phyloP scores from a whole-genome alignment of 768 basidiomycete species.

The Fibroporia radiculosa region DNA sequence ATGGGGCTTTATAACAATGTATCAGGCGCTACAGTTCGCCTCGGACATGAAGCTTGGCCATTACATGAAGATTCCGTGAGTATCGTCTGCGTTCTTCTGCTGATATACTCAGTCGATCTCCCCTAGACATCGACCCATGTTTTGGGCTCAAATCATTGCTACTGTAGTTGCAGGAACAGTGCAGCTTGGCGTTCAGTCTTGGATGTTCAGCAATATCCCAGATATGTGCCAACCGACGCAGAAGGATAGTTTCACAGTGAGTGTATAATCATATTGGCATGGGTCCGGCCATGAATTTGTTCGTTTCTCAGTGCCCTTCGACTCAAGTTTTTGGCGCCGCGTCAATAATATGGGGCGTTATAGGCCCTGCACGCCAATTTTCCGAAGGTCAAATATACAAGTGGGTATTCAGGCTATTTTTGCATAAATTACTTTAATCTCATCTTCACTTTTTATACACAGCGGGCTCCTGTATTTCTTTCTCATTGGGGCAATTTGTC shows the following conservation, averaged over 20 bases:
- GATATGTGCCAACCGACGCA: slow-evolving; percentile 50
- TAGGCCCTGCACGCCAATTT: slow-evolving; percentile 70
- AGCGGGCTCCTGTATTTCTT: slow-evolving; percentile 62
- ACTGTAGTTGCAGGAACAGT: slow-evolving; percentile 63
- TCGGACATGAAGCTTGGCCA: slow-evolving; percentile 74
- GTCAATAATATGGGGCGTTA: slow-evolving; percentile 66
- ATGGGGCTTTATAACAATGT: slow-evolving; percentile 67
- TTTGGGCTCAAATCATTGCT: slow-evolving; percentile 60
- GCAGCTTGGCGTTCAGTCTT: slow-evolving; percentile 69
- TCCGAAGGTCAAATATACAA: slow-evolving; percentile 56
- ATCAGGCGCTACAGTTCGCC: slow-evolving; percentile 61
- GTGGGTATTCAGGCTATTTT: slow-evolving; percentile 27
- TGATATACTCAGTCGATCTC: not conserved
- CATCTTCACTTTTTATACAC: slow-evolving; percentile 6
- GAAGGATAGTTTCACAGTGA: slow-evolving; percentile 48
- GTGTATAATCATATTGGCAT: not conserved
- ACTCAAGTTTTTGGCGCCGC: slow-evolving; percentile 76
- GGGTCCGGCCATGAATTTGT: not conserved
- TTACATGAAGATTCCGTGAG: slow-evolving; percentile 57
- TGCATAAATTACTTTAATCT: too few species aligned
- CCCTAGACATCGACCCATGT: slow-evolving; percentile 53
- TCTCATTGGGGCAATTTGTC: slow-evolving; percentile 63
- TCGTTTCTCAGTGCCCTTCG: slow-evolving; percentile 37
- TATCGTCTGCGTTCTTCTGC: not conserved
- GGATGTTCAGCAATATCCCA: slow-evolving; percentile 67